Evolutionary conservation across 345 rosid genomes (phyloP), one percentile per base, ranked within the genome.

Genomic region (Cochlearia excelsa): DNA sequence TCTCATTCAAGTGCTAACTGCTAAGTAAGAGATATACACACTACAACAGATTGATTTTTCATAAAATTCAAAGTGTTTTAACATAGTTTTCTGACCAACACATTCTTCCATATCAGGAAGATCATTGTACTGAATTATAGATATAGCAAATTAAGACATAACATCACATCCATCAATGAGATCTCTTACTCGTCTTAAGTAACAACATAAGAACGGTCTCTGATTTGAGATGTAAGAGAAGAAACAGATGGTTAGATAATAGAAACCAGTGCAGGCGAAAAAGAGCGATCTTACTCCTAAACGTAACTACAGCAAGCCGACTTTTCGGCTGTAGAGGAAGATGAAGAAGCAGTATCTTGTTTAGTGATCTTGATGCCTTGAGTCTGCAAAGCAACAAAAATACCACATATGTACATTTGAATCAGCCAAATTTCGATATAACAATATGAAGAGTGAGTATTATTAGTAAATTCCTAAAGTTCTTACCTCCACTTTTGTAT

Each of bases 281-380:
- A 63, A 64, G 74, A 56, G 53, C 26, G 27, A 57, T 57, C 50
- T 45, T 31, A 58, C 75, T 52, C 59, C 70, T 71, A 71, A 34
- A 71, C 71, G 66, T 71, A 77, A 62, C 91, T 75, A 57, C 87
- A 84, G 65, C 87, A 82, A 57, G 84, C 84, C 3, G 85, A 79
- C 51, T 77, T 84, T 65, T 74, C 85, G 4, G 87, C 55, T 57
- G 85, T 69, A 57, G 80, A 77, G 28, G 78, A 52, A 0, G 73
- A 63, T 11, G 79, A 72, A 26, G 79, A 72, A 26, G 82, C 59
- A 41, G 61, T 57, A 52, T 84, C 87, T 29, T 75, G 80, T 63
- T 80, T 84, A 64, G 79, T 84, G 74, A 84, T 78, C 79, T 77
- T 84, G 78, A 84, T 78, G 8, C 82, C 77, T 62, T 80, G 84